phyloP scores from a whole-genome alignment of 257 asterid species.

The Scutellaria minor region DNA sequence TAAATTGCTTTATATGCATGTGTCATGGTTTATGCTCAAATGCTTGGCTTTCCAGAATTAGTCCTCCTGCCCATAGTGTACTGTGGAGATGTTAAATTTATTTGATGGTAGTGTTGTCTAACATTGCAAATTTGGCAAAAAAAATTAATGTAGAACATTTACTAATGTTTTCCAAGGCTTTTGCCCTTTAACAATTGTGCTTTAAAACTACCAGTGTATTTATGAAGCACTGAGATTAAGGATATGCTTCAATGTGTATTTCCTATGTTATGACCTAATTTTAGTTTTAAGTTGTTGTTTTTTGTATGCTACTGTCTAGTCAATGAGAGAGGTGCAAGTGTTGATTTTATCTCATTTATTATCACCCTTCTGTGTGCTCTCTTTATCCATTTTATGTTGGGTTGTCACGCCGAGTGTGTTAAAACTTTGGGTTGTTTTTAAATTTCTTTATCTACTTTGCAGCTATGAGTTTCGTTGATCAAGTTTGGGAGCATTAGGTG shows the following conservation, averaged over 20 bases:
- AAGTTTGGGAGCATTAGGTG: slow-evolving; percentile 21
- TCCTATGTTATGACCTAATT: too few species aligned
- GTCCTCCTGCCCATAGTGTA: neutral
- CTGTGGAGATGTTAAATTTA: neutral
- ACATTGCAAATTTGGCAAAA: neutral
- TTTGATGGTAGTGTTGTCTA: neutral
- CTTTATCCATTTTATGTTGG: neutral
- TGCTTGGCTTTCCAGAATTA: neutral
- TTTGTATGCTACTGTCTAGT: too few species aligned
- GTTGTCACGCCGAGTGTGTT: neutral
- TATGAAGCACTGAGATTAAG: neutral
- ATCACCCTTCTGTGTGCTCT: neutral
- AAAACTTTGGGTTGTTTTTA: neutral
- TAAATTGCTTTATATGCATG: neutral
- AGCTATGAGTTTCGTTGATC: slow-evolving; percentile 28
- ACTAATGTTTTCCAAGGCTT: neutral
- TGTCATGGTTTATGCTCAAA: neutral
- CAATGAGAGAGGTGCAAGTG: neutral
- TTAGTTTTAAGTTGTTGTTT: too few species aligned
- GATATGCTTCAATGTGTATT: neutral
- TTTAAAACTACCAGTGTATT: neutral
- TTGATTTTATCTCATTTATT: neutral
- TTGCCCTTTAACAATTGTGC: neutral
- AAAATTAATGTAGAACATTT: too few species aligned
- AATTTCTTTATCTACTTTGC: slow-evolving; percentile 26